Conservation (phyloP, 1,139 yeast genomes). For the Diutina siamensis region DNA sequence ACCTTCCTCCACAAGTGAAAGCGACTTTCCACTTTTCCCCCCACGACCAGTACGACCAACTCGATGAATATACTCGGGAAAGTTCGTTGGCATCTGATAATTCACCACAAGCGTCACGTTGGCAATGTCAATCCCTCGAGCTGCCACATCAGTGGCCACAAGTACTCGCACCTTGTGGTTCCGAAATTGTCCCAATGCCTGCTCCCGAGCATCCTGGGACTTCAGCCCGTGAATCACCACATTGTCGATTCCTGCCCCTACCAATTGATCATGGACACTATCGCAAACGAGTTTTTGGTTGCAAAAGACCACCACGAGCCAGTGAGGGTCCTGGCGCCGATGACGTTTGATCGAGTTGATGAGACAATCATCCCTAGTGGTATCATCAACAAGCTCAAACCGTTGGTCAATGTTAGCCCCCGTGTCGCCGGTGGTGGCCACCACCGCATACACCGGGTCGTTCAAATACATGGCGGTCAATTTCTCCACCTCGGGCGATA, state of each 20-base stretch:
- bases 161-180: constrained; percentile 8
- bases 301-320: constrained; percentile 70
- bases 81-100: constrained; percentile 66
- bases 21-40: constrained; percentile 65
- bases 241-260: constrained; percentile 28
- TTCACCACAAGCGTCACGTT: constrained; percentile 77
- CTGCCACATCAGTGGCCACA: constrained; percentile 33
- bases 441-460: constrained; percentile 26
- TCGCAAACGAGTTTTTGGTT: constrained; percentile 72
- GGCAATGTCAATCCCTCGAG: constrained; percentile 31
- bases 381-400: constrained; percentile 39
- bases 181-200: constrained; percentile 55
- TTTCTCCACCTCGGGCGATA: constrained; percentile 63
- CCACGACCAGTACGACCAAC: constrained; percentile 97
- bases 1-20: constrained; percentile 54
- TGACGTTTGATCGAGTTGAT: constrained; percentile 16
- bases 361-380: constrained; percentile 16
- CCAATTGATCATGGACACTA: constrained; percentile 38
- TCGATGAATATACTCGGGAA: constrained; percentile 79
- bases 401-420: constrained; percentile 45
- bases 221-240: constrained; percentile 78
- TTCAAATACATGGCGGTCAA: constrained; percentile 51
- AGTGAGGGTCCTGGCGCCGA: constrained; percentile 15
- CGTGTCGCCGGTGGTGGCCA: neutral
- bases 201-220: constrained; percentile 78